Evolutionary conservation across 257 asterid species (phyloP).

Genomic region (Gentiana macrophylla): DNA sequence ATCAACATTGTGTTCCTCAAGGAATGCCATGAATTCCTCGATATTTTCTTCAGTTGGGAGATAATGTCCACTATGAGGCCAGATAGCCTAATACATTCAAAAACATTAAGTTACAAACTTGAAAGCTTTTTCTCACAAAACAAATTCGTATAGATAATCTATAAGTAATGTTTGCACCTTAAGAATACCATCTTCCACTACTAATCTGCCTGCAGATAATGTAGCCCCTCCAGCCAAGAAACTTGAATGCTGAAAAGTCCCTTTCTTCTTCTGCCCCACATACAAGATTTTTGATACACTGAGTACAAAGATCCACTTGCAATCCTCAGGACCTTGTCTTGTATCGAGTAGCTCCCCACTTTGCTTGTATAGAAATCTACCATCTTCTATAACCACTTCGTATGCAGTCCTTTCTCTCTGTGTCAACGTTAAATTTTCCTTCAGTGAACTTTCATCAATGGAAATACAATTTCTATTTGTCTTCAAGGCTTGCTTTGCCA

Average conservation of each 20-base stretch:
- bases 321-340: constrained; percentile 49
- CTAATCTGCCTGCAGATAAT: constrained; percentile 75
- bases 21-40: constrained; percentile 64
- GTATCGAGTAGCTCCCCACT: constrained; percentile 59
- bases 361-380: constrained; percentile 49
- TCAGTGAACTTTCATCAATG: constrained; percentile 1
- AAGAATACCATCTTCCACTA: constrained; percentile 61
- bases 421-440: constrained; percentile 3
- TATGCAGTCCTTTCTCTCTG: constrained; percentile 62
- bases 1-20: constrained; percentile 47
- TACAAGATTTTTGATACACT: constrained; percentile 55
- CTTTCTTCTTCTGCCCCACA: constrained; percentile 70
- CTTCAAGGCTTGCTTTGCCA: not conserved
- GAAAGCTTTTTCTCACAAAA: not conserved
- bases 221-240: constrained; percentile 97
- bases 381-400: constrained; percentile 46
- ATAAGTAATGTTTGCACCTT: constrained; percentile 32
- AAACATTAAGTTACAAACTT: not conserved
- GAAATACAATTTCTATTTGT: not conserved
- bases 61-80: constrained; percentile 98
- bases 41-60: constrained; percentile 91
- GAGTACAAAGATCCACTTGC: constrained; percentile 85
- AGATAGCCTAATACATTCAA: constrained; percentile 45
- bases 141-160: not conserved
- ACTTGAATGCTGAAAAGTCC: constrained; percentile 85